Conservation (phyloP, 1,284 basidiomycete species). For the Ustilago xerochloae region DNA sequence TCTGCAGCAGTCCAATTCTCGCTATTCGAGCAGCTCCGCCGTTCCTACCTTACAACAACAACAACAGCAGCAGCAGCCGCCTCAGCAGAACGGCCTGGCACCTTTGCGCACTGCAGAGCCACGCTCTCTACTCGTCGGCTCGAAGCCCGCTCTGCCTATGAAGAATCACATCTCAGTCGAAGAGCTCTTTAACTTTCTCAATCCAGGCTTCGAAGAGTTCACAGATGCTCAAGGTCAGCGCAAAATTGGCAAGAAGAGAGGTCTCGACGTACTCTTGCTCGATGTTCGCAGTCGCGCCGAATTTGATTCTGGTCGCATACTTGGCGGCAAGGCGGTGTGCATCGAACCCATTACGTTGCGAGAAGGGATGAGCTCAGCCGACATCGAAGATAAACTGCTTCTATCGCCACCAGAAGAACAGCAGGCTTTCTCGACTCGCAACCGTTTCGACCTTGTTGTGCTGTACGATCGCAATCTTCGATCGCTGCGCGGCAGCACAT, state of each 20-base stretch:
- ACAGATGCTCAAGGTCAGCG: conserved; percentile 49
- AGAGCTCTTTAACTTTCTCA: conserved; percentile 59
- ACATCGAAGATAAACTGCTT: conserved; percentile 81
- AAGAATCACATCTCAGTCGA: conserved; percentile 57
- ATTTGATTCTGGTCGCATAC: conserved; percentile 80
- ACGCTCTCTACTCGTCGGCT: conserved; percentile 37
- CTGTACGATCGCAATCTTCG: conserved; percentile 77
- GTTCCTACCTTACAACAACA: conserved; percentile 9
- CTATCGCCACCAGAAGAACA: conserved; percentile 79
- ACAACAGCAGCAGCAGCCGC: conserved; percentile 2
- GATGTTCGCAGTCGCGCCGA: conserved; percentile 84
- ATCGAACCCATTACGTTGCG: conserved; percentile 73
- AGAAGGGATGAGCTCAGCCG: conserved; percentile 74
- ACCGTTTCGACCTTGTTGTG: conserved; percentile 89
- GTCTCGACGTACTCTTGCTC: conserved; percentile 75
- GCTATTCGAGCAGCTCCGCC: conserved; percentile 20
- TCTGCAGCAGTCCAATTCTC: conserved; percentile 15
- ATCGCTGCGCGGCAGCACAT: conserved; percentile 21
- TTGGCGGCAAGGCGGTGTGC: conserved; percentile 78
- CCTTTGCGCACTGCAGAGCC: conserved; percentile 16
- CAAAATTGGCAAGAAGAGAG: conserved; percentile 52
- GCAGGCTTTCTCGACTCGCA: conserved; percentile 79
- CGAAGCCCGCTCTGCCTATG: conserved; percentile 50
- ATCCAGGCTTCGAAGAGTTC: conserved; percentile 62
- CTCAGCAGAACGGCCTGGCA: background rate